Conservation (phyloP, 805 yeast genomes). For the Saturnispora silvae region DNA sequence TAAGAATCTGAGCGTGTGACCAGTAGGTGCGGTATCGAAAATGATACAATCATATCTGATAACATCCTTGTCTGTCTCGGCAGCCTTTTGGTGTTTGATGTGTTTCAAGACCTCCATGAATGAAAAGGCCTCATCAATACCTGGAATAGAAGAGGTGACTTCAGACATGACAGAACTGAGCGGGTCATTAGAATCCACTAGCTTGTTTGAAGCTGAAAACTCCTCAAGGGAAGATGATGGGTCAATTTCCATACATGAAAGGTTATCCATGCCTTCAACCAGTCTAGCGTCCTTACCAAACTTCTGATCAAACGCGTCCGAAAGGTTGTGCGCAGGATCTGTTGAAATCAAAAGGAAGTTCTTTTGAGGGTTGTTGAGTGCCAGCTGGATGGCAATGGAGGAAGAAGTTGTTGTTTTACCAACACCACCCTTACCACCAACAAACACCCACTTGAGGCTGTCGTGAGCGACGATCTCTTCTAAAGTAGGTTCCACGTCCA, state of each 20-base stretch:
- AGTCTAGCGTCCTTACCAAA: constrained; percentile 94
- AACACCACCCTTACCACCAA: constrained; percentile 99
- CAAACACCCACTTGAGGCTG: constrained; percentile 88
- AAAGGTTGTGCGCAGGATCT: constrained; percentile 96
- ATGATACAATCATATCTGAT: constrained; percentile 75
- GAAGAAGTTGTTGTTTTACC: constrained; percentile 98
- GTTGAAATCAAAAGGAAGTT: constrained; percentile 86
- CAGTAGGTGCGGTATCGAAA: constrained; percentile 99
- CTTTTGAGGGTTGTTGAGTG: constrained; percentile 66
- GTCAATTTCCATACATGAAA: constrained; percentile 97
- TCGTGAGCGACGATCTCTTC: constrained; percentile 54
- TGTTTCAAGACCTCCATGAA: constrained; percentile 98
- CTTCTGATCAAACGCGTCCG: constrained; percentile 97
- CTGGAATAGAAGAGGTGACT: constrained; percentile 91
- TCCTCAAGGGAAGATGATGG: constrained; percentile 92
- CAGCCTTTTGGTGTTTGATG: constrained; percentile 58
- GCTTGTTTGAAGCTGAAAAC: constrained; percentile 32
- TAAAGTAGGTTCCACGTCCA: constrained; percentile 58
- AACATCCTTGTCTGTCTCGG: constrained; percentile 18
- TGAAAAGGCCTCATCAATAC: constrained; percentile 95
- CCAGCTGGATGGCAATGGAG: constrained; percentile 89
- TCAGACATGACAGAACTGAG: constrained; percentile 72
- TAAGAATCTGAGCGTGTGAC: constrained; percentile 90
- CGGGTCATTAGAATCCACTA: constrained; percentile 49
- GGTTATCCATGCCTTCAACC: constrained; percentile 79